phyloP scores from a whole-genome alignment of 805 yeast species.

The Nakazawaea ishiwadae region DNA sequence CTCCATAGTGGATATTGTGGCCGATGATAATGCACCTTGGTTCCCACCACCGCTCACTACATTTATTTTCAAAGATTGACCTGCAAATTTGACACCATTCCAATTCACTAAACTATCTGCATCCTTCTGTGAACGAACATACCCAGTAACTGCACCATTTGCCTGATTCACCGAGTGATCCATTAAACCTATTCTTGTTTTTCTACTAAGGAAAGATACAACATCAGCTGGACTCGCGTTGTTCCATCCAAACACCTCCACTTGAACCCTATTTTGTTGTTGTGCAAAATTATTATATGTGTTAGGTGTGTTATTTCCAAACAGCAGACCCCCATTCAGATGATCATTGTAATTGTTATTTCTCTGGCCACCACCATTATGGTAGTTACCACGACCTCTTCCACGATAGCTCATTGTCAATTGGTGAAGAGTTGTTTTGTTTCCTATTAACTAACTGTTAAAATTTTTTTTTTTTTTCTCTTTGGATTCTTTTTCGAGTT shows the following conservation, averaged over 20 bases:
- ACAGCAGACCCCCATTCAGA: slow-evolving; percentile 5
- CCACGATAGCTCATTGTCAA: slow-evolving; percentile 25
- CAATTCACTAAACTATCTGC: slow-evolving; percentile 56
- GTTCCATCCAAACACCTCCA: slow-evolving; percentile 78
- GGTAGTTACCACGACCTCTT: slow-evolving; percentile 22
- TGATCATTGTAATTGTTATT: slow-evolving; percentile 13
- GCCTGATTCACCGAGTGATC: slow-evolving; percentile 48
- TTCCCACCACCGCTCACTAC: slow-evolving; percentile 20
- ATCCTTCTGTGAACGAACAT: slow-evolving; percentile 48
- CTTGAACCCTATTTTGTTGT: slow-evolving; percentile 28
- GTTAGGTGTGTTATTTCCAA: slow-evolving; percentile 16
- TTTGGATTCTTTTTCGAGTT: background rate
- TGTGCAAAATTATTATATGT: slow-evolving; percentile 16
- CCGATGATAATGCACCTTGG: slow-evolving; percentile 10
- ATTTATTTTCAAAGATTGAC: slow-evolving; percentile 54
- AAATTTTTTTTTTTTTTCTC: slow-evolving; percentile 2
- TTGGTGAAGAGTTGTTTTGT: background rate
- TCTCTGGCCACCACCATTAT: slow-evolving; percentile 7
- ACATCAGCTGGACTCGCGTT: slow-evolving; percentile 70
- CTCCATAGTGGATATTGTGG: slow-evolving; percentile 46
- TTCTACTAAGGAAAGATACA: slow-evolving; percentile 63
- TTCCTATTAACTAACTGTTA: no score
- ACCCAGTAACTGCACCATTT: slow-evolving; percentile 51
- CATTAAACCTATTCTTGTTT: slow-evolving; percentile 49
- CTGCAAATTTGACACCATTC: slow-evolving; percentile 82